These are phyloP conservation scores for Endoconidiophora laricicola DNA, from an alignment of 2,329 filamentous ascomycete species.

Conservation along the genomic window DNA sequence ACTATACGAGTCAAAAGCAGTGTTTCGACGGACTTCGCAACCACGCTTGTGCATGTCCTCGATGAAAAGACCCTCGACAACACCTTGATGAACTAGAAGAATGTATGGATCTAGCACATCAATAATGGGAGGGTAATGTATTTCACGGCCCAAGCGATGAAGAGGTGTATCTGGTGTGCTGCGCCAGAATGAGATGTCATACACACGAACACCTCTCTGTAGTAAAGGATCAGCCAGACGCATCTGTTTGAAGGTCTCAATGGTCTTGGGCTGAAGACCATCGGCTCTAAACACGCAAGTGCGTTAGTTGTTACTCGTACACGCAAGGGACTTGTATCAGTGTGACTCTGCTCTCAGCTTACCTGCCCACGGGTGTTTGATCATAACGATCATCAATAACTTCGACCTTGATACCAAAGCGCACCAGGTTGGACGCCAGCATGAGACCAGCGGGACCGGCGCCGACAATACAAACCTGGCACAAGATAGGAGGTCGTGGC, in stretches of 20 bases:
- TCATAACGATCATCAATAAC: constrained; percentile 54
- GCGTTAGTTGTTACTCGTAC: neutral
- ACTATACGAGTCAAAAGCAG: constrained; percentile 43
- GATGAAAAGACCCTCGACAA: constrained; percentile 55
- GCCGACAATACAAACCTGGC: constrained; percentile 35
- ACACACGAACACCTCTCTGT: constrained; percentile 50
- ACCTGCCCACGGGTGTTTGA: constrained; percentile 47
- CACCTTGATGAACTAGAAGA: constrained; percentile 52
- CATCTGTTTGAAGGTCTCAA: constrained; percentile 61
- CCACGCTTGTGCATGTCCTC: constrained; percentile 51
- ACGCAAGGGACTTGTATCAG: neutral
- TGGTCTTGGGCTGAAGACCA: constrained; percentile 61
- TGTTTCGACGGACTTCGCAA: constrained; percentile 44
- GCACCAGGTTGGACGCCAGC: constrained; percentile 38
- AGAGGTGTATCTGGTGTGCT: constrained; percentile 33
- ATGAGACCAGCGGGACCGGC: constrained; percentile 40
- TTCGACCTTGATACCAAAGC: constrained; percentile 47
- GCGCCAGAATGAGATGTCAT: constrained; percentile 61
- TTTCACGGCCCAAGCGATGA: constrained; percentile 44
- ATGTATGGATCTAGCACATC: constrained; percentile 42
- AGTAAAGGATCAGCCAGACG: constrained; percentile 52
- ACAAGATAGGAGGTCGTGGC: constrained; percentile 28
- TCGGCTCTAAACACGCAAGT: constrained; percentile 35
- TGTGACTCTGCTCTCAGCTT: neutral
- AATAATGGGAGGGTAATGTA: constrained; percentile 49